phyloP scores from a whole-genome alignment of 257 asterid species.

The Paraleonurus japonicus region DNA sequence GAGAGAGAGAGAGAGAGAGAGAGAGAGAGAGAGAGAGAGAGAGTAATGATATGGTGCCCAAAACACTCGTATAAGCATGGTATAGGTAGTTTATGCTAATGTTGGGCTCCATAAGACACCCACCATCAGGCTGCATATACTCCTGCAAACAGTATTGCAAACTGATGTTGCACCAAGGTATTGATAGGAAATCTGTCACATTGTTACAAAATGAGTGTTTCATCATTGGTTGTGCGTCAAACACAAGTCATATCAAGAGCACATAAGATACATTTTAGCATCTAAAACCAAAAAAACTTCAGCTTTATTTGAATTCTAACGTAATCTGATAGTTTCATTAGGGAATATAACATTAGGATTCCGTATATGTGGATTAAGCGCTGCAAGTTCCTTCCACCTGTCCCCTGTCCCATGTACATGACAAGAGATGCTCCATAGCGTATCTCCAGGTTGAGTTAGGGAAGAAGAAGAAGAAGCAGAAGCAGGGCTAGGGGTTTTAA shows the following conservation, averaged over 20 bases:
- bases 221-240: neutral
- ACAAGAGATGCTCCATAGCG: conserved; percentile 84
- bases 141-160: neutral
- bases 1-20: no score
- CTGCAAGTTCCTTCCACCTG: conserved; percentile 52
- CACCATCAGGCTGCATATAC: neutral
- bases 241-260: neutral
- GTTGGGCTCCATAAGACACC: no score
- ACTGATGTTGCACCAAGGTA: neutral
- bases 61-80: no score
- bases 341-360: conserved; percentile 56
- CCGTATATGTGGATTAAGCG: conserved; percentile 57
- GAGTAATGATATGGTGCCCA: no score
- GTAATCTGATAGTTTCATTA: conserved; percentile 47
- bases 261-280: neutral
- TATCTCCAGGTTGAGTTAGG: conserved; percentile 55
- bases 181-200: conserved; percentile 1
- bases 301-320: conserved; percentile 21
- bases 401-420: conserved; percentile 56
- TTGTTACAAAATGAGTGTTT: neutral
- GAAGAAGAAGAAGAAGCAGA: conserved; percentile 38
- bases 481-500: conserved; percentile 38
- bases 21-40: no score
- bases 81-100: no score
- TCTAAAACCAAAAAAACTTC: conserved; percentile 14